A percentile compares a stretch with the other conserved stretches of the same genome.
phyloP scores from a whole-genome alignment of 768 basidiomycete genomes.

The Xerocomus spinulosus region DNA sequence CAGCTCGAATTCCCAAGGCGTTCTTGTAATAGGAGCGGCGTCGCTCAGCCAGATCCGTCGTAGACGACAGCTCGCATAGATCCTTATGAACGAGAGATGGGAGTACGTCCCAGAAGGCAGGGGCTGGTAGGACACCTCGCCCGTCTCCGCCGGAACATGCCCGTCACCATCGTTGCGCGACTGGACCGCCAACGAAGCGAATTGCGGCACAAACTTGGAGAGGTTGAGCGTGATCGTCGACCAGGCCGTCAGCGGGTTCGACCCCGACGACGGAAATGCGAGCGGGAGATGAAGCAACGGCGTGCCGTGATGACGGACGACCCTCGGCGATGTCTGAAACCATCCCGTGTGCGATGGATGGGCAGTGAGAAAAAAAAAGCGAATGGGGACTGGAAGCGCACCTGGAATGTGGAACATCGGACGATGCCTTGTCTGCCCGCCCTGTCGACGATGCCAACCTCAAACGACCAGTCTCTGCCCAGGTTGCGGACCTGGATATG shows the following conservation, averaged over 20 bases:
- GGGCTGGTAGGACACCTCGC: conserved; percentile 16
- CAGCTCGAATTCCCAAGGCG: conserved; percentile 76
- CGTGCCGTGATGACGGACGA: conserved; percentile 38
- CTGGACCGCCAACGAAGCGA: conserved; percentile 42
- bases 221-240: conserved; percentile 60
- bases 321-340: conserved; percentile 49
- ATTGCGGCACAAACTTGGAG: conserved; percentile 55
- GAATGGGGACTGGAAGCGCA: conserved; percentile 25
- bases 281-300: conserved; percentile 70
- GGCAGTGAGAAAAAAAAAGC: not conserved
- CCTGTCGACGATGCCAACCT: conserved; percentile 69
- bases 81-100: conserved; percentile 66
- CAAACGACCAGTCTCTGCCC: conserved; percentile 67
- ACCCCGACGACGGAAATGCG: conserved; percentile 52
- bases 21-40: conserved; percentile 43
- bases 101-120: conserved; percentile 55
- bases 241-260: conserved; percentile 65
- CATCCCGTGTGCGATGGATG: conserved; percentile 8
- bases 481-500: conserved; percentile 71
- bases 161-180: conserved; percentile 20
- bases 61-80: conserved; percentile 75
- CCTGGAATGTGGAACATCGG: conserved; percentile 80
- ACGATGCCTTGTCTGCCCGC: conserved; percentile 54
- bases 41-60: conserved; percentile 75
- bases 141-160: conserved; percentile 21